phyloP scores from a whole-genome alignment of 352 stramenopile genomes.

The Phytopythium montanum region DNA sequence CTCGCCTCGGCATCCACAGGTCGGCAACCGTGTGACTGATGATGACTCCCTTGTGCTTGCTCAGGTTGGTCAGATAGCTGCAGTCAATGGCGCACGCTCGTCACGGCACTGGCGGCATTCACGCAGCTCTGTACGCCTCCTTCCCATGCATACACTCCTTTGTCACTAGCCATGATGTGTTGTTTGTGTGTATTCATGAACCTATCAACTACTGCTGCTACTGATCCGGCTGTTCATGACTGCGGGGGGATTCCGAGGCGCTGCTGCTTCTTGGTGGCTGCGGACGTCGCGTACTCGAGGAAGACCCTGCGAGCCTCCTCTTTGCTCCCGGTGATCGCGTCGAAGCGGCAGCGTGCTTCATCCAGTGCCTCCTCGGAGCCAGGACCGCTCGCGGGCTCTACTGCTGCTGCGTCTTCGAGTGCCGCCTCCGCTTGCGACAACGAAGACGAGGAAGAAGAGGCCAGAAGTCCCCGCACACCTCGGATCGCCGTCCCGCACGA shows the following conservation, averaged over 20 bases:
- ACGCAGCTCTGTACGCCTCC: background rate
- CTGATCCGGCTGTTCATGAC: background rate
- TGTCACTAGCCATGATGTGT: background rate
- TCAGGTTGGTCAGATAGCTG: background rate
- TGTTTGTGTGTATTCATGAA: background rate
- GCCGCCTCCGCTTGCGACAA: background rate
- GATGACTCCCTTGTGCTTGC: background rate
- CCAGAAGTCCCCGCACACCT: background rate
- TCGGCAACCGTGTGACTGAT: background rate
- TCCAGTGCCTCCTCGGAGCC: slow-evolving; percentile 10
- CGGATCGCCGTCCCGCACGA: slow-evolving; percentile 35
- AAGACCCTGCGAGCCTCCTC: slow-evolving; percentile 19
- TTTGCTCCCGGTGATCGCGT: slow-evolving; percentile 27
- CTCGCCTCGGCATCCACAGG: background rate
- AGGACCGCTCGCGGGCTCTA: background rate
- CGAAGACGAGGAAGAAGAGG: background rate
- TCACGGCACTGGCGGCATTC: background rate
- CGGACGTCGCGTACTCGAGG: slow-evolving; percentile 21
- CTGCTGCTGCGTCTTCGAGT: background rate
- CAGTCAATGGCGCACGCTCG: background rate
- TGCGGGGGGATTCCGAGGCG: background rate
- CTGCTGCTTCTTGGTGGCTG: background rate
- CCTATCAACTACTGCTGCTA: background rate
- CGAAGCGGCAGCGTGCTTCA: slow-evolving; percentile 30
- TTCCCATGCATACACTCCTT: background rate